Evolutionary conservation across 441 rosid species (phyloP).

Genomic region (Metrosideros polymorpha): DNA sequence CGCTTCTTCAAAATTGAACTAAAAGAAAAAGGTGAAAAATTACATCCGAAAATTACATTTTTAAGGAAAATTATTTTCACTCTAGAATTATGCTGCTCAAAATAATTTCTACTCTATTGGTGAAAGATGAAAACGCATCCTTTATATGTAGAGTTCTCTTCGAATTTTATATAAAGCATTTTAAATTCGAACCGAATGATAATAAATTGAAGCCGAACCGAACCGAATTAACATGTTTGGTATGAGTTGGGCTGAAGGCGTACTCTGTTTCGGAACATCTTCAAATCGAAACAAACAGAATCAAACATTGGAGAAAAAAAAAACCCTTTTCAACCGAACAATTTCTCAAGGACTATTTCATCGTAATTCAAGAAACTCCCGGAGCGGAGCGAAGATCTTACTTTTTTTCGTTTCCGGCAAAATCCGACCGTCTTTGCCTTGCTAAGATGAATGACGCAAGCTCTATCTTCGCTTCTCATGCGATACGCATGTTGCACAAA

Average conservation of each 20-base stretch:
- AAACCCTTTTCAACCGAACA: not conserved
- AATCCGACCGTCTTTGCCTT: not conserved
- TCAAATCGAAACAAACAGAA: not conserved
- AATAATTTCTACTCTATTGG: not conserved
- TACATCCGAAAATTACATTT: too few species aligned
- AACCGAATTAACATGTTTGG: not conserved
- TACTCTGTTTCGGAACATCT: not conserved
- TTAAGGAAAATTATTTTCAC: not conserved
- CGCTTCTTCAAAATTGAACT: not conserved
- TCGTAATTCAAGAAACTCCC: rapidly evolving
- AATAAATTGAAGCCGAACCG: not conserved
- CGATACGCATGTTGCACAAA: not conserved
- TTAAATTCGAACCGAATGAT: too few species aligned
- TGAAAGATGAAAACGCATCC: not conserved
- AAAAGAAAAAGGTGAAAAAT: too few species aligned
- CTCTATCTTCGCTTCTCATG: too few species aligned
- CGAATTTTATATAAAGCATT: too few species aligned
- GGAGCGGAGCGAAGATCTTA: not conserved
- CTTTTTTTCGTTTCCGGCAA: not conserved
- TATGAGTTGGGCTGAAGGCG: not conserved
- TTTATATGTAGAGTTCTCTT: too few species aligned
- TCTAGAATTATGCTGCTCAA: rapidly evolving
- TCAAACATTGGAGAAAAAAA: not conserved
- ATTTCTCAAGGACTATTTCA: not conserved
- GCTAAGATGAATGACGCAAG: too few species aligned